phyloP scores from a whole-genome alignment of 2,329 filamentous ascomycete genomes.

The Aureobasidium sp. region DNA sequence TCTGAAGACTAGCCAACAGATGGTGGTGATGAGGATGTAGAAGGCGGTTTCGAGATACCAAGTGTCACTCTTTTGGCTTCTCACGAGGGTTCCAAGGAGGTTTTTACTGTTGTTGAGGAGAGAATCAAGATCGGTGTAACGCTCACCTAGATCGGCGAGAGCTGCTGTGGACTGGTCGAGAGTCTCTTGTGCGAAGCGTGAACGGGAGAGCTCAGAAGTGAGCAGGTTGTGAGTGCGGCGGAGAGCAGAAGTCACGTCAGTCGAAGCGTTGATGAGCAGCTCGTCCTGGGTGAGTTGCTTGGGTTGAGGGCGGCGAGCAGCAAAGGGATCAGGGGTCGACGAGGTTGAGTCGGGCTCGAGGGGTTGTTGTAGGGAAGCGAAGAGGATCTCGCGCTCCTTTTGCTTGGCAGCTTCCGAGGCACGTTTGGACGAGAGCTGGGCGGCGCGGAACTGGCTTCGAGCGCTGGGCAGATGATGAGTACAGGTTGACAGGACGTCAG shows the following conservation, averaged over 20 bases:
- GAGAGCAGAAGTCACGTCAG: slow-evolving; percentile 75
- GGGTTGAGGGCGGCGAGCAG: slow-evolving; percentile 23
- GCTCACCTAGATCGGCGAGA: slow-evolving; percentile 69
- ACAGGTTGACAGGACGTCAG: neutral
- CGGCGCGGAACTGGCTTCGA: slow-evolving; percentile 65
- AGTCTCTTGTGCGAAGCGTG: slow-evolving; percentile 82
- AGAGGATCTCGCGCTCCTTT: slow-evolving; percentile 66
- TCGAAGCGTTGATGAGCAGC: slow-evolving; percentile 63
- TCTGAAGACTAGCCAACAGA: slow-evolving; percentile 78
- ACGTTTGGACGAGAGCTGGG: slow-evolving; percentile 69
- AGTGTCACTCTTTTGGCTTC: slow-evolving; percentile 89
- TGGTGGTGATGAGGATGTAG: slow-evolving; percentile 68
- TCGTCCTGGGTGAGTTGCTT: slow-evolving; percentile 60
- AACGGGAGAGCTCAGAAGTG: slow-evolving; percentile 72
- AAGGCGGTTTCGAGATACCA: slow-evolving; percentile 94
- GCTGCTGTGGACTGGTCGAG: slow-evolving; percentile 76
- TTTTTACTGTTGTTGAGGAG: slow-evolving; percentile 66
- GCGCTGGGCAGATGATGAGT: slow-evolving; percentile 32
- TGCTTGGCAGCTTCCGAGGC: slow-evolving; percentile 64
- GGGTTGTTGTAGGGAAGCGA: slow-evolving; percentile 52
- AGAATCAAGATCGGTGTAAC: slow-evolving; percentile 69
- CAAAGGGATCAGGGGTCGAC: slow-evolving; percentile 29
- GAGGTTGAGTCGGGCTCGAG: slow-evolving; percentile 17
- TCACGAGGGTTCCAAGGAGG: slow-evolving; percentile 68
- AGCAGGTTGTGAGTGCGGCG: slow-evolving; percentile 81